Percentiles rank a stretch among this genome's conserved stretches.
phyloP scores from a whole-genome alignment of 2,329 filamentous ascomycete genomes.

The Aureobasidium sp. region DNA sequence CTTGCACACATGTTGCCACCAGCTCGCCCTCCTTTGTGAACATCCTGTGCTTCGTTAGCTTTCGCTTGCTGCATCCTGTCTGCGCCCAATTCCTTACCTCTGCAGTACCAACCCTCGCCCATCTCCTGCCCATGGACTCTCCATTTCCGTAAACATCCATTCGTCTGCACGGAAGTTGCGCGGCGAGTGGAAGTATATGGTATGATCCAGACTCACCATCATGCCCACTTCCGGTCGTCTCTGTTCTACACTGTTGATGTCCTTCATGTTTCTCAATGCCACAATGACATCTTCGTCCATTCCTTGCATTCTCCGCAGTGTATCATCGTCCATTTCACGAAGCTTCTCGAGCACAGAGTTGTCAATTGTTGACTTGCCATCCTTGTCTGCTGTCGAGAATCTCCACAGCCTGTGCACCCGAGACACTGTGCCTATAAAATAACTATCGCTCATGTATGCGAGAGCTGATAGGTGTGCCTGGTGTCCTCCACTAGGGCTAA shows the following conservation, averaged over 20 bases:
- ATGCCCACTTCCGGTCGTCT: conserved; percentile 62
- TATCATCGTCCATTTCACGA: conserved; percentile 38
- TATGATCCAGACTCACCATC: conserved; percentile 72
- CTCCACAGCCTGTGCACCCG: conserved; percentile 71
- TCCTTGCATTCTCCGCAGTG: conserved; percentile 35
- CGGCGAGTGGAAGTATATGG: conserved; percentile 50
- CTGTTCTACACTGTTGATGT: conserved; percentile 26
- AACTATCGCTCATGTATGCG: conserved; percentile 71
- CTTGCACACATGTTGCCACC: conserved; percentile 73
- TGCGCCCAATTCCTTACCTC: conserved; percentile 30
- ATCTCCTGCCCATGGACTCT: conserved; percentile 72
- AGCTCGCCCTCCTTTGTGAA: conserved; percentile 64
- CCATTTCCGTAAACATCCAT: conserved; percentile 76
- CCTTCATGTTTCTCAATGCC: conserved; percentile 37
- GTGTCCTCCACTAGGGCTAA: conserved; percentile 65
- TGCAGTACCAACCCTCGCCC: conserved; percentile 70
- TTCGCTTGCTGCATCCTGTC: background rate
- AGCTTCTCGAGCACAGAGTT: conserved; percentile 39
- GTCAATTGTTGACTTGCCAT: conserved; percentile 26
- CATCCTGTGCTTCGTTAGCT: conserved; percentile 37
- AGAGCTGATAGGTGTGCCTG: conserved; percentile 79
- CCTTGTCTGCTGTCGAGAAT: conserved; percentile 14
- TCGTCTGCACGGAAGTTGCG: conserved; percentile 47
- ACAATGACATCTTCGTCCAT: conserved; percentile 47
- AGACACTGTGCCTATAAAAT: conserved; percentile 84